Percentiles rank a stretch among this genome's conserved stretches.
These are phyloP conservation scores for Eucalyptus pumila DNA, from an alignment of 345 rosid genomes.

Conservation along the genomic window DNA sequence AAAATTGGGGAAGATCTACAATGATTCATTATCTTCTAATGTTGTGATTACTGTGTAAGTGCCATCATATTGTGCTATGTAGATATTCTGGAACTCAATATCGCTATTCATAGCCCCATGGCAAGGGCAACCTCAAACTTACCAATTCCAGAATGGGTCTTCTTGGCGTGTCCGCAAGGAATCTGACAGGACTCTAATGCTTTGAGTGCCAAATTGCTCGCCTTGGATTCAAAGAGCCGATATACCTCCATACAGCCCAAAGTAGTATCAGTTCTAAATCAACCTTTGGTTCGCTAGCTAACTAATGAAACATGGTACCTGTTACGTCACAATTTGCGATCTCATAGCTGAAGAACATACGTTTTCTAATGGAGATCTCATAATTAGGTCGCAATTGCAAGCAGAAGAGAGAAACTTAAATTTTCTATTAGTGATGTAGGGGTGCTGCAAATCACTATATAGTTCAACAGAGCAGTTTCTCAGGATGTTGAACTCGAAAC, in stretches of 20 bases:
- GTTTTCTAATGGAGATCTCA: not conserved
- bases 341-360: not conserved
- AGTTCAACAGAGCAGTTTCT: slow-evolving; percentile 58
- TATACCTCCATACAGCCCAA: not conserved
- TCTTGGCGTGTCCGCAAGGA: not conserved
- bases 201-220: not conserved
- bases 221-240: not conserved
- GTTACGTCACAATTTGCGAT: not conserved
- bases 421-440: not conserved
- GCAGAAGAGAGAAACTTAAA: not conserved
- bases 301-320: not conserved
- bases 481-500: slow-evolving; percentile 8
- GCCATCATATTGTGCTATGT: not conserved
- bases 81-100: not conserved
- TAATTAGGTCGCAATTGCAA: not conserved
- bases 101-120: not conserved
- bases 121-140: not conserved
- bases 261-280: not conserved
- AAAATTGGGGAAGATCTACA: not conserved
- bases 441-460: slow-evolving; percentile 1
- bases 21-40: not conserved
- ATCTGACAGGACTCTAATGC: not conserved
- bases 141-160: not conserved
- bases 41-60: not conserved
- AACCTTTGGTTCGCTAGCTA: not conserved